Evolutionary conservation across 257 asterid genomes (phyloP), one percentile per base, ranked within the genome.

Genomic region (Solanum arcanum): DNA sequence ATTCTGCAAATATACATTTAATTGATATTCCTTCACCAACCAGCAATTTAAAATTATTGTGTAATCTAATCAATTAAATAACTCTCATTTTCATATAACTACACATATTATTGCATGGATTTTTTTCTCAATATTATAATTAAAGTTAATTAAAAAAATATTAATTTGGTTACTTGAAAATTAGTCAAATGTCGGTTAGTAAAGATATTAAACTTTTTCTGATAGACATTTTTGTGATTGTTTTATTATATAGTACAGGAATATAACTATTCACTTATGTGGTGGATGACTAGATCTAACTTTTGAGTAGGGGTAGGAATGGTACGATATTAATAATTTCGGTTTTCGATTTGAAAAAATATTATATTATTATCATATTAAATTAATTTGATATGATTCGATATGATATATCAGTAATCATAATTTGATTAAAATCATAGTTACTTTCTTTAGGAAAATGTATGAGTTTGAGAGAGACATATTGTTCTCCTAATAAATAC

Each of bases 171-270:
- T 85, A 18, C 29, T 70, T 47, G 31, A 44, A 72, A 29, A 86
- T 73, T 86, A 49, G 78, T 64, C 87, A 69, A 20, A 56, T 74
- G 88, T 86, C 75, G 88, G 88, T 73, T n/a, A 73, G 84, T 72
- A 73, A 27, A 82, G 16, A 46, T 31, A 27, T 76, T 49, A 27
- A 27, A 80, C 44, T 18, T 47, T 49, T 46, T 80, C 44, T 80
- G 44, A 2, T 18, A 49, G 18, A 12, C 62, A 80, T 80, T 49
- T n/a, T 80, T 49, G 31, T 47, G 68, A 80, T 47, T 80, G 85
- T 80, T 47, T 80, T 20, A 8, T 80, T 80, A 29, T 80, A 80
- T 18, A 12, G 68, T 80, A 80, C 69, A 29, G 44, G 4, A 80
- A 80, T 80, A 80, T 49, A 1, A 80, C 27, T 80, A 49, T 16